These are phyloP conservation scores for Allium fistulosum DNA, from an alignment of 106 monocot species.

Conservation along the genomic window DNA sequence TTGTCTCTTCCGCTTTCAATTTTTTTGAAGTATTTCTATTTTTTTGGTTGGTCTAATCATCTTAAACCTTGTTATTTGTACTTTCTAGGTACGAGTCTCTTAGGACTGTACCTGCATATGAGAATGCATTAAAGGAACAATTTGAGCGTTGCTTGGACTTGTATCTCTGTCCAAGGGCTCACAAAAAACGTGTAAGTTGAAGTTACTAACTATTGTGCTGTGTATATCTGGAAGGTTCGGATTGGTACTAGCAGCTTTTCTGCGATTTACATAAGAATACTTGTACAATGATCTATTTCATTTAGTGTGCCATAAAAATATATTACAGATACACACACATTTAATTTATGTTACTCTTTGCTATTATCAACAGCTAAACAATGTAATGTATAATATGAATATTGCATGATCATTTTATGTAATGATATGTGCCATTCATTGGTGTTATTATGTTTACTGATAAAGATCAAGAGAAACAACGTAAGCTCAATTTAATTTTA, in stretches of 20 bases:
- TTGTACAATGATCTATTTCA: too few relatives aligned
- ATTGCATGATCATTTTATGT: too few relatives aligned
- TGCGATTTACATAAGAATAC: too few relatives aligned
- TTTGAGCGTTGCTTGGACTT: constrained; percentile 90
- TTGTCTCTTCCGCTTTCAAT: not conserved
- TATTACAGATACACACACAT: too few relatives aligned
- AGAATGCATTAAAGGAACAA: constrained; percentile 69
- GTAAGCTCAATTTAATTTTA: constrained; percentile 1
- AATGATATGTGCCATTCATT: too few relatives aligned
- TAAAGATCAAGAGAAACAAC: not conserved
- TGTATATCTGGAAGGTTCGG: not conserved
- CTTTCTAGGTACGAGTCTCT: constrained; percentile 65
- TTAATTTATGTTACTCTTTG: too few relatives aligned
- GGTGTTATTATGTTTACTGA: too few relatives aligned
- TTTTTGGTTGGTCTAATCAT: not conserved
- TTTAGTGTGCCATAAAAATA: too few relatives aligned
- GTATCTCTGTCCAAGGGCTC: constrained; percentile 86
- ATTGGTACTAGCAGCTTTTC: too few relatives aligned
- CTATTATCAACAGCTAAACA: too few relatives aligned
- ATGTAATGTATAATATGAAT: too few relatives aligned
- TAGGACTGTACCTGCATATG: constrained; percentile 90
- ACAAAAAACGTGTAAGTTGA: constrained; percentile 76
- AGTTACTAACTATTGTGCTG: not conserved
- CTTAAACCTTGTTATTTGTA: constrained; percentile 3
- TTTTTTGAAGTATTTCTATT: not conserved